A percentile compares a stretch with the other conserved stretches of the same genome.
These are phyloP conservation scores for Scytalidium lignicola DNA, from an alignment of 2,329 filamentous ascomycete genomes.

Conservation along the genomic window DNA sequence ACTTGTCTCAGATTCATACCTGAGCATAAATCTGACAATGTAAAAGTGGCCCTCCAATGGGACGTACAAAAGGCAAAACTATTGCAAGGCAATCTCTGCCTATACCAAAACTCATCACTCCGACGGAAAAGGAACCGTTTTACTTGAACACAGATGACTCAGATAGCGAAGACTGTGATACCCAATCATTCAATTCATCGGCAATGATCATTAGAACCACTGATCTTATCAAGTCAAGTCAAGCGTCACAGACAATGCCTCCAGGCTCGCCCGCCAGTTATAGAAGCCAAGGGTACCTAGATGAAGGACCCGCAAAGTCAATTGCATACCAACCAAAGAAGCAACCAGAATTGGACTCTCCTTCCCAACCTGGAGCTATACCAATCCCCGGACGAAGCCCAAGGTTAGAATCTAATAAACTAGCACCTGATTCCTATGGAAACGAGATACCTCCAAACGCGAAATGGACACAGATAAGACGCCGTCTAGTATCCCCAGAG, in stretches of 20 bases:
- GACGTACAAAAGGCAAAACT: background rate
- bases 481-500: slow-evolving; percentile 52
- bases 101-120: slow-evolving; percentile 12
- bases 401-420: slow-evolving; percentile 10
- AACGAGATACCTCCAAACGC: slow-evolving; percentile 52
- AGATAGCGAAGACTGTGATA: slow-evolving; percentile 5
- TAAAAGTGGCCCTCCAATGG: background rate
- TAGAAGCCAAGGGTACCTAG: slow-evolving; percentile 14
- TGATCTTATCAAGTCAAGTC: slow-evolving; percentile 14
- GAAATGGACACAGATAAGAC: slow-evolving; percentile 54
- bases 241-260: slow-evolving; percentile 13
- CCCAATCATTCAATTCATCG: background rate
- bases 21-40: background rate
- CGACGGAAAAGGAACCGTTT: slow-evolving; percentile 9
- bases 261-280: slow-evolving; percentile 15
- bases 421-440: slow-evolving; percentile 54
- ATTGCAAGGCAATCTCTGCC: slow-evolving; percentile 6
- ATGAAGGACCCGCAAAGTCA: slow-evolving; percentile 10
- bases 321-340: slow-evolving; percentile 16
- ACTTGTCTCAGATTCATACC: background rate
- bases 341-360: slow-evolving; percentile 6
- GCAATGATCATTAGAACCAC: slow-evolving; percentile 18
- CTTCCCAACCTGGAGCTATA: slow-evolving; percentile 12
- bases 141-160: slow-evolving; percentile 16
- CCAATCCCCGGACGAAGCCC: slow-evolving; percentile 15